Evolutionary conservation across 306 rosid genomes (phyloP).

Genomic region (Calophaca sinica): DNA sequence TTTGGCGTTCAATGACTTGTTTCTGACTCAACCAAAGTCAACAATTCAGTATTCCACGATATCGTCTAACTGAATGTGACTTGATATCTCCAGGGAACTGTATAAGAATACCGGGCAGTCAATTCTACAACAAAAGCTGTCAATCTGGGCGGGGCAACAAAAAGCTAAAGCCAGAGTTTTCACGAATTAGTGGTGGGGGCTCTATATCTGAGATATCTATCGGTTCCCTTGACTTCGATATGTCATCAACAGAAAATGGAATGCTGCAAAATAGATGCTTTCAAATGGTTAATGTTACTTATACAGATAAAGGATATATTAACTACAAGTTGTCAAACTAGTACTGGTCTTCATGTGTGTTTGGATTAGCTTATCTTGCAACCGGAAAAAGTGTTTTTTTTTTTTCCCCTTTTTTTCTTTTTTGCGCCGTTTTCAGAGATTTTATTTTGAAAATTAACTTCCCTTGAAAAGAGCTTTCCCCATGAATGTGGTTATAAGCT

Average conservation of each 20-base stretch:
- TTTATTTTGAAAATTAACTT: not conserved
- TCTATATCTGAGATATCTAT: constrained; percentile 64
- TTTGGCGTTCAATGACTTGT: constrained; percentile 40
- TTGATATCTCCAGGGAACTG: constrained; percentile 17
- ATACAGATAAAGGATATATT: constrained; percentile 25
- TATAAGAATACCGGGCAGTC: constrained; percentile 35
- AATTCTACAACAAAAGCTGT: constrained; percentile 43
- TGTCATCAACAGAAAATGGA: constrained; percentile 67
- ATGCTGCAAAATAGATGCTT: constrained; percentile 54
- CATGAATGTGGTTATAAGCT: constrained; percentile 10
- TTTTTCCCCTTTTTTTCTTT: not conserved
- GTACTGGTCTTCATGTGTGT: not conserved
- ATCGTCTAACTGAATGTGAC: constrained; percentile 33
- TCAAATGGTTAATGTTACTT: constrained; percentile 40
- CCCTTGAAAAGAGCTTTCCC: constrained; percentile 1
- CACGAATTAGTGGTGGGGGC: constrained; percentile 58
- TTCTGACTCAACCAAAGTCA: constrained; percentile 42
- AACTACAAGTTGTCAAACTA: constrained; percentile 24
- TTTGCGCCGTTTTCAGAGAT: not conserved
- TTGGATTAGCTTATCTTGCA: constrained; percentile 31
- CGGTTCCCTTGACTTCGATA: constrained; percentile 64
- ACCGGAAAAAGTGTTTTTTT: not conserved
- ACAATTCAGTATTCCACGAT: constrained; percentile 45
- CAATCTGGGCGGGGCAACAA: constrained; percentile 59
- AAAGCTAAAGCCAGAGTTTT: constrained; percentile 68